A percentile compares a stretch with the other conserved stretches of the same genome.
Conservation (phyloP, 305 asterid genomes). For the Solanum hybrid region DNA sequence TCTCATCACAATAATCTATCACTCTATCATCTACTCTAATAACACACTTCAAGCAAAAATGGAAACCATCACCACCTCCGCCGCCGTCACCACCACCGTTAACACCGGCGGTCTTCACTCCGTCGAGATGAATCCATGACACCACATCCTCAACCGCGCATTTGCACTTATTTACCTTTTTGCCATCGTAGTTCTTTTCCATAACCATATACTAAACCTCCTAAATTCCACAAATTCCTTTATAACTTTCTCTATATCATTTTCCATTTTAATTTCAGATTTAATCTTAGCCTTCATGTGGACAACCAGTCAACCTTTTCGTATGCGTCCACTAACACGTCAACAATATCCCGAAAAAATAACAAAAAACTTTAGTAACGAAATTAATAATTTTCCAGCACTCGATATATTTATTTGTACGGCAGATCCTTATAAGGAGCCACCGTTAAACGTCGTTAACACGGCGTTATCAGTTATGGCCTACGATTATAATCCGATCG, state of each 20-base stretch:
- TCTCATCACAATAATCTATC: neutral
- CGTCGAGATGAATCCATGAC: slow-evolving; percentile 15
- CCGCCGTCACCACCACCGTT: neutral
- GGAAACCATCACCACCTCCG: slow-evolving; percentile 11
- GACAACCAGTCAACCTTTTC: slow-evolving; percentile 44
- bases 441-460: slow-evolving; percentile 54
- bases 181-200: slow-evolving; percentile 35
- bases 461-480: slow-evolving; percentile 85
- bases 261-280: slow-evolving; percentile 43
- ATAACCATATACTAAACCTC: slow-evolving; percentile 36
- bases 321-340: slow-evolving; percentile 52
- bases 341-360: slow-evolving; percentile 33
- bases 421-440: slow-evolving; percentile 80
- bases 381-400: slow-evolving; percentile 37
- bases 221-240: slow-evolving; percentile 21
- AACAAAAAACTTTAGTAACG: slow-evolving; percentile 17
- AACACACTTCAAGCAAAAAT: slow-evolving; percentile 2
- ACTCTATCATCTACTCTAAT: neutral
- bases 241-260: slow-evolving; percentile 18
- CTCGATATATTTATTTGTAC: slow-evolving; percentile 76
- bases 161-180: slow-evolving; percentile 40
- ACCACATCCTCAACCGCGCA: slow-evolving; percentile 48
- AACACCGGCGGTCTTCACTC: slow-evolving; percentile 29
- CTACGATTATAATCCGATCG: slow-evolving; percentile 63
- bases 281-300: slow-evolving; percentile 56